These are phyloP conservation scores for Sclerotinia trifoliorum DNA, from an alignment of 2,329 filamentous ascomycete genomes.

Conservation along the genomic window DNA sequence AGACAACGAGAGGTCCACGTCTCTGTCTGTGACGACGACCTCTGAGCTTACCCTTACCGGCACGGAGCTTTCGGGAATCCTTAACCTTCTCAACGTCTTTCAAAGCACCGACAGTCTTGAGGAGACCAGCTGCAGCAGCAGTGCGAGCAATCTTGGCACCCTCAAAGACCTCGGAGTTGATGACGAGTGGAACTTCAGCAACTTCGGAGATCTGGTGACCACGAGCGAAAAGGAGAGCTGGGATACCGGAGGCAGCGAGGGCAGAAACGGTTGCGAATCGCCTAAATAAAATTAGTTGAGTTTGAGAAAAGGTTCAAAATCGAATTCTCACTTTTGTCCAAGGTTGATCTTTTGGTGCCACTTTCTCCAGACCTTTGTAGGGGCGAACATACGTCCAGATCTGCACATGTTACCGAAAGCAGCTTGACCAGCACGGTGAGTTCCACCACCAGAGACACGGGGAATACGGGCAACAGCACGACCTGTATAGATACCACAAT, in stretches of 20 bases:
- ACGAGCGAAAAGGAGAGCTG: slow-evolving; percentile 92
- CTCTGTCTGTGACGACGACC: slow-evolving; percentile 96
- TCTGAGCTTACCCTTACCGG: slow-evolving; percentile 98
- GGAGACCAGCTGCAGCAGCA: slow-evolving; percentile 77
- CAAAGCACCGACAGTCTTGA: slow-evolving; percentile 88
- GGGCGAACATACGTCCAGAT: slow-evolving; percentile 99
- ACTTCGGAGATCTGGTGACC: slow-evolving; percentile 92
- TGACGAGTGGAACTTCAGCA: slow-evolving; percentile 93
- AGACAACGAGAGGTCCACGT: slow-evolving; percentile 95
- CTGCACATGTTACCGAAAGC: slow-evolving; percentile 99
- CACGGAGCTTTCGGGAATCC: slow-evolving; percentile 92
- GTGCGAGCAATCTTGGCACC: slow-evolving; percentile 82
- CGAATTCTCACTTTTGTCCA: slow-evolving; percentile 75
- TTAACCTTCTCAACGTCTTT: slow-evolving; percentile 93
- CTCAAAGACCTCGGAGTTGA: slow-evolving; percentile 88
- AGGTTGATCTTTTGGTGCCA: slow-evolving; percentile 99
- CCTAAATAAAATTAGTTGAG: slow-evolving; percentile 48
- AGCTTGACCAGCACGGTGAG: slow-evolving; percentile 99
- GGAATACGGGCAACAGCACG: slow-evolving; percentile 99
- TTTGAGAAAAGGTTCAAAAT: slow-evolving; percentile 26
- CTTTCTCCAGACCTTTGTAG: slow-evolving; percentile 99
- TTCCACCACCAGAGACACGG: slow-evolving; percentile 99
- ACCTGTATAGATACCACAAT: slow-evolving; percentile 53
- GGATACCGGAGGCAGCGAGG: slow-evolving; percentile 91
- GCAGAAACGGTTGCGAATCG: slow-evolving; percentile 98